These are phyloP conservation scores for Darksidea phi DNA, from an alignment of 495 filamentous ascomycete species.

Conservation along the genomic window DNA sequence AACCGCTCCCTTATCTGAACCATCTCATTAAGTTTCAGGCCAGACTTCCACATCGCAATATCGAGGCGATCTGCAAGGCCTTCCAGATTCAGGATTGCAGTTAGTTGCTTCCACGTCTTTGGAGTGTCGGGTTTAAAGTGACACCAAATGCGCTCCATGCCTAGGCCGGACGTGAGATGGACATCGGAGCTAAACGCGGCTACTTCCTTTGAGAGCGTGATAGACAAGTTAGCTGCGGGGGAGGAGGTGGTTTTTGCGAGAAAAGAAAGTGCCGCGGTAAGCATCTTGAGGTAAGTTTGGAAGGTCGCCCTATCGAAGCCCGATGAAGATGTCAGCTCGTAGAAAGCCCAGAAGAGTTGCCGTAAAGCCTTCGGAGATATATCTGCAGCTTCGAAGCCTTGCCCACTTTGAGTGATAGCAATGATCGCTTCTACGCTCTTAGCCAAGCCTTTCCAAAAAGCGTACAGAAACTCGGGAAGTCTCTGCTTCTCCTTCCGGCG, in stretches of 20 bases:
- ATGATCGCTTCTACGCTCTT: conserved; percentile 3
- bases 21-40: conserved; percentile 28
- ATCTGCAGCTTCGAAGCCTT: not conserved
- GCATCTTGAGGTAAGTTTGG: conserved; percentile 31
- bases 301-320: conserved; percentile 34
- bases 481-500: conserved; percentile 17
- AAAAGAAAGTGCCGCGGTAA: not conserved
- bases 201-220: not conserved
- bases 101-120: conserved; percentile 51
- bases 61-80: conserved; percentile 74
- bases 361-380: not conserved
- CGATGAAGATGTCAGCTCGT: conserved; percentile 1
- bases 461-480: conserved; percentile 11
- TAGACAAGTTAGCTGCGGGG: not conserved
- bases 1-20: conserved; percentile 38
- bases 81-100: conserved; percentile 60
- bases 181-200: conserved; percentile 7
- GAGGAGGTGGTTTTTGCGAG: not conserved
- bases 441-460: not conserved
- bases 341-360: conserved; percentile 30
- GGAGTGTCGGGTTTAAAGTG: conserved; percentile 65
- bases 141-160: conserved; percentile 84
- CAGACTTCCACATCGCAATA: conserved; percentile 51
- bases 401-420: not conserved
- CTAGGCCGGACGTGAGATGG: conserved; percentile 60